Percentiles rank a stretch among this genome's conserved stretches.
Evolutionary conservation across 164 flowering plant genomes (phyloP).

Genomic region (Amborella trichopoda): DNA sequence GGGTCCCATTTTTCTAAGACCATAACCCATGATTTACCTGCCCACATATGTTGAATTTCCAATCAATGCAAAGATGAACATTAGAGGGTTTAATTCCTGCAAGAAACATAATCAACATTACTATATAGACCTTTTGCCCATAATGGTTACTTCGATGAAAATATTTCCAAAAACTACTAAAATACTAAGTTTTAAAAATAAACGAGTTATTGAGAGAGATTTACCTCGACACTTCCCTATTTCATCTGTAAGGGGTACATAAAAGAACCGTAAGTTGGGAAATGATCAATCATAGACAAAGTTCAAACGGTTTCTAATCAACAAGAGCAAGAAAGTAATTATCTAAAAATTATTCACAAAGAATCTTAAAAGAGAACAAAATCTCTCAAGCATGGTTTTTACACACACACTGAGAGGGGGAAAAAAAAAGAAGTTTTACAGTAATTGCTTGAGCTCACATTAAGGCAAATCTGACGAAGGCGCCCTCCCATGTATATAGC

Average conservation of each 20-base stretch:
- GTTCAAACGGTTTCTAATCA: neutral
- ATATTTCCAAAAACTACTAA: neutral
- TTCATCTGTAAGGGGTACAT: slow-evolving; percentile 39
- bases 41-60: slow-evolving; percentile 67
- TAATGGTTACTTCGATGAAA: neutral
- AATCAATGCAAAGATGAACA: slow-evolving; percentile 73
- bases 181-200: neutral
- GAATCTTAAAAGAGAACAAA: too few species aligned
- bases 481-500: slow-evolving; percentile 84
- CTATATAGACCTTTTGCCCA: neutral
- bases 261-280: neutral
- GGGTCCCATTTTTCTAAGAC: too few species aligned
- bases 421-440: neutral
- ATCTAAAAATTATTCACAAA: neutral
- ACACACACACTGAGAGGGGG: neutral
- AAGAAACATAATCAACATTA: neutral
- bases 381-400: neutral
- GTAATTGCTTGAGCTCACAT: slow-evolving; percentile 28
- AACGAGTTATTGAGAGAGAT: neutral
- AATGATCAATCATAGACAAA: neutral
- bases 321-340: neutral
- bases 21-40: slow-evolving; percentile 31
- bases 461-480: slow-evolving; percentile 71
- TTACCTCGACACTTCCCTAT: slow-evolving; percentile 71
- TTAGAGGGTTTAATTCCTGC: slow-evolving; percentile 46